Conservation (phyloP, 495 filamentous ascomycete genomes). For the Talaromyces proteolyticus region DNA sequence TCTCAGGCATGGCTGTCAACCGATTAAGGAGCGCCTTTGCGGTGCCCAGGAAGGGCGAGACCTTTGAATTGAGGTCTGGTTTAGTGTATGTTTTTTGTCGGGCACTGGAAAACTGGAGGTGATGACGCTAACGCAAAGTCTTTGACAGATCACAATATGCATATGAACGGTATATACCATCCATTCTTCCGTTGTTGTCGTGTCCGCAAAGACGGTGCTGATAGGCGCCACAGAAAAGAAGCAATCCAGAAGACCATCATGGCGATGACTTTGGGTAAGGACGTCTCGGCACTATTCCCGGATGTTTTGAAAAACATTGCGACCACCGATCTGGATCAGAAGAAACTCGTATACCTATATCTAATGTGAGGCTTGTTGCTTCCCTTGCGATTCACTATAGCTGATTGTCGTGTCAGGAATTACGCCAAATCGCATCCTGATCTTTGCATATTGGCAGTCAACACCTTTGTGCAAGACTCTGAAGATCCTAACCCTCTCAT, state of each 20-base stretch:
- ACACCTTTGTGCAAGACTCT: conserved; percentile 98
- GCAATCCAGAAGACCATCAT: conserved; percentile 99
- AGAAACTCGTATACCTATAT: conserved; percentile 99
- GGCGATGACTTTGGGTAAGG: conserved; percentile 98
- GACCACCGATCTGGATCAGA: conserved; percentile 91
- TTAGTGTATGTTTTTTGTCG: conserved; percentile 56
- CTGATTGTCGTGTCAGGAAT: conserved; percentile 56
- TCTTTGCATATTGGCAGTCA: conserved; percentile 97
- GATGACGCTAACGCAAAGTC: conserved; percentile 18
- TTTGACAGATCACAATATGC: conserved; percentile 81
- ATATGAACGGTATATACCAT: conserved; percentile 65
- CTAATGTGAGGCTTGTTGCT: conserved; percentile 64
- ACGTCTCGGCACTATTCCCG: conserved; percentile 95
- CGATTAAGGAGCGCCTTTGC: conserved; percentile 92
- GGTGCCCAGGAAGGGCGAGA: conserved; percentile 92
- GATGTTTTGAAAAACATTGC: conserved; percentile 99
- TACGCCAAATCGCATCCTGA: conserved; percentile 99
- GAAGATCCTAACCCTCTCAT: conserved; percentile 98
- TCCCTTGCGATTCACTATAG: not conserved
- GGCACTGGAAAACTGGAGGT: not conserved
- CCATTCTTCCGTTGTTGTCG: not conserved
- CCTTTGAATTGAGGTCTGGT: conserved; percentile 93
- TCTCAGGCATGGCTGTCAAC: conserved; percentile 78
- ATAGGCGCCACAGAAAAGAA: conserved; percentile 64
- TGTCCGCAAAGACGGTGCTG: conserved; percentile 14